Conservation (phyloP, 257 asterid species). For the Jasminum sambac region DNA sequence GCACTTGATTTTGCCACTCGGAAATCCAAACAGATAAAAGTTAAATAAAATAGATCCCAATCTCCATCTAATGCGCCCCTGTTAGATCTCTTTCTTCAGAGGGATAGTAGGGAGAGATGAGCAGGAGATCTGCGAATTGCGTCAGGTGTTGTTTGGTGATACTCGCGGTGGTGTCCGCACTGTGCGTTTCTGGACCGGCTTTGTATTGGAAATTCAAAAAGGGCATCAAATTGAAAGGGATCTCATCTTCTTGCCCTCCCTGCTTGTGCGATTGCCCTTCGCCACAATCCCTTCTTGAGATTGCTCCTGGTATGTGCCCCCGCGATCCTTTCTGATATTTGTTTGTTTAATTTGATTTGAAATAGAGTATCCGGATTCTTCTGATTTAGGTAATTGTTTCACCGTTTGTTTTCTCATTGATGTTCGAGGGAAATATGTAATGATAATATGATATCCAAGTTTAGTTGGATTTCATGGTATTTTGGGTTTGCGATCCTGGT, state of each 20-base stretch:
- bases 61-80: not conserved
- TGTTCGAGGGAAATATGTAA: constrained; percentile 1
- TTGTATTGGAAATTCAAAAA: constrained; percentile 87
- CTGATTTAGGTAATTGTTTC: constrained; percentile 4
- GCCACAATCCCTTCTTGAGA: constrained; percentile 79
- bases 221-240: constrained; percentile 50
- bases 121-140: constrained; percentile 81
- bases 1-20: not conserved
- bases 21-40: not conserved
- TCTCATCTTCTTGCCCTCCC: constrained; percentile 70
- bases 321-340: constrained; percentile 20
- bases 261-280: constrained; percentile 85
- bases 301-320: constrained; percentile 78
- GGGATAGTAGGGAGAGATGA: constrained; percentile 44
- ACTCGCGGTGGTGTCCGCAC: constrained; percentile 93
- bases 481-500: not conserved
- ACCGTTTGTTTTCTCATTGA: not conserved
- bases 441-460: not conserved
- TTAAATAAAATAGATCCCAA: not conserved
- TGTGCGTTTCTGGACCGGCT: constrained; percentile 97
- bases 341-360: constrained; percentile 19
- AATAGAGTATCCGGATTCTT: constrained; percentile 25
- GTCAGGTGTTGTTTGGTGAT: constrained; percentile 86
- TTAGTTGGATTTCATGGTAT: constrained; percentile 13
- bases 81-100: not conserved